phyloP scores from a whole-genome alignment of 257 asterid genomes.

The Ilex aquifolium region DNA sequence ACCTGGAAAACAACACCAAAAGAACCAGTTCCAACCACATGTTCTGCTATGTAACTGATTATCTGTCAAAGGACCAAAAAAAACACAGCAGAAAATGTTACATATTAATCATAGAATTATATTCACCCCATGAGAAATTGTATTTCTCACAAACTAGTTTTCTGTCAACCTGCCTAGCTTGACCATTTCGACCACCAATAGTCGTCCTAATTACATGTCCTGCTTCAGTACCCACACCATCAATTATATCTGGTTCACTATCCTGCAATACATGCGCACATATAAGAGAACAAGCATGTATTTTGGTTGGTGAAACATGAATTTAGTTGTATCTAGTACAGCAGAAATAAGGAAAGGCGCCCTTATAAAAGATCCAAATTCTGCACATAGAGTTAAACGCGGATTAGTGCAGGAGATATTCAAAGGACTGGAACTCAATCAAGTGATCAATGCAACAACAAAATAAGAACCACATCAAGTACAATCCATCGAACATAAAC shows the following conservation, averaged over 20 bases:
- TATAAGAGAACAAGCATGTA: not conserved
- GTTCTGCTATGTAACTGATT: conserved; percentile 91
- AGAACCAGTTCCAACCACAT: conserved; percentile 96
- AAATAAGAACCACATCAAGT: too few relatives aligned
- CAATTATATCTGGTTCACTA: conserved; percentile 85
- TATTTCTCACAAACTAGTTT: conserved; percentile 14
- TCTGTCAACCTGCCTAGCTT: conserved; percentile 74
- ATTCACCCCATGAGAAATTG: conserved; percentile 18
- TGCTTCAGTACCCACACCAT: conserved; percentile 93
- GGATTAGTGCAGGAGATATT: conserved; percentile 1
- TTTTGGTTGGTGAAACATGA: not conserved
- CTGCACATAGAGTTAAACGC: not conserved
- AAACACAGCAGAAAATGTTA: conserved; percentile 3
- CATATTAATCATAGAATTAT: conserved; percentile 7
- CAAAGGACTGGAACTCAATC: not conserved
- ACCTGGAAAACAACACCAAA: conserved; percentile 96
- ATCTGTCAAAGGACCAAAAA: conserved; percentile 45
- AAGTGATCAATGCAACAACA: not conserved
- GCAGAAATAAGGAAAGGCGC: not conserved
- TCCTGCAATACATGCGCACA: conserved; percentile 55
- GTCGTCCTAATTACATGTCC: conserved; percentile 88
- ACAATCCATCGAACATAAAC: not conserved
- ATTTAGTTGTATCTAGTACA: not conserved
- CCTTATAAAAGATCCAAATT: not conserved
- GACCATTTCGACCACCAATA: conserved; percentile 89